Percentiles rank a stretch among this genome's conserved stretches.
Evolutionary conservation across 139 green algal species (phyloP).

Genomic region (Micromonas commoda): DNA sequence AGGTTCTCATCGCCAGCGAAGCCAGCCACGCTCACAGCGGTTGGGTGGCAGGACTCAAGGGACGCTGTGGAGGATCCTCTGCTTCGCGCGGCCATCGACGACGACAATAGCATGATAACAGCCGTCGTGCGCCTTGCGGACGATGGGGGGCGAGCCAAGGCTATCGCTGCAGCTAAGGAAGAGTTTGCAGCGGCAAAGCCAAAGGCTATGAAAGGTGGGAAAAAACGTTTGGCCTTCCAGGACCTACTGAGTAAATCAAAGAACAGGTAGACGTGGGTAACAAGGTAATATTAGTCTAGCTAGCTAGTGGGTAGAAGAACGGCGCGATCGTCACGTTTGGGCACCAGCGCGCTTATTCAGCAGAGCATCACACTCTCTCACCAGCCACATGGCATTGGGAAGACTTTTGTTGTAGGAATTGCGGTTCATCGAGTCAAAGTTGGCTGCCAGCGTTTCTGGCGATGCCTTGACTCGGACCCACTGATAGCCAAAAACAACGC

Average conservation of each 20-base stretch:
- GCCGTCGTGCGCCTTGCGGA: not conserved
- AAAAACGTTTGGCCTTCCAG: not conserved
- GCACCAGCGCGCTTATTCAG: not conserved
- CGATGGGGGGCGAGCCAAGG: not conserved
- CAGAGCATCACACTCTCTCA: not conserved
- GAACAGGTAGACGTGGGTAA: slow-evolving; percentile 10
- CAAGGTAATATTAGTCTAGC: no score
- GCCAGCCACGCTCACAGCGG: not conserved
- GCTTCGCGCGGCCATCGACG: not conserved
- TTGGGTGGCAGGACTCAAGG: not conserved
- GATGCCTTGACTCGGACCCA: slow-evolving; percentile 27
- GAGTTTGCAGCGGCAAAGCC: not conserved
- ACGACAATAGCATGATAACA: not conserved
- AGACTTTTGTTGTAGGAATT: slow-evolving; percentile 33
- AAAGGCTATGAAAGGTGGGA: not conserved
- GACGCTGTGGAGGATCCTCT: not conserved
- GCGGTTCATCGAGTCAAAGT: not conserved
- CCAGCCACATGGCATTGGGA: slow-evolving; percentile 21
- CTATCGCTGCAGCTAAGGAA: not conserved
- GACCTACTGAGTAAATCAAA: not conserved
- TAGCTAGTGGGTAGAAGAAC: no score
- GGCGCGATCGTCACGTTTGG: no score
- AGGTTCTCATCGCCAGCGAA: not conserved
- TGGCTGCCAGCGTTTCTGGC: slow-evolving; percentile 10
- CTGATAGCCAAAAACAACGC: slow-evolving; percentile 28